Evolutionary conservation across 176 grass and related monocot species (phyloP).

Genomic region (Cenchrus purpureus): DNA sequence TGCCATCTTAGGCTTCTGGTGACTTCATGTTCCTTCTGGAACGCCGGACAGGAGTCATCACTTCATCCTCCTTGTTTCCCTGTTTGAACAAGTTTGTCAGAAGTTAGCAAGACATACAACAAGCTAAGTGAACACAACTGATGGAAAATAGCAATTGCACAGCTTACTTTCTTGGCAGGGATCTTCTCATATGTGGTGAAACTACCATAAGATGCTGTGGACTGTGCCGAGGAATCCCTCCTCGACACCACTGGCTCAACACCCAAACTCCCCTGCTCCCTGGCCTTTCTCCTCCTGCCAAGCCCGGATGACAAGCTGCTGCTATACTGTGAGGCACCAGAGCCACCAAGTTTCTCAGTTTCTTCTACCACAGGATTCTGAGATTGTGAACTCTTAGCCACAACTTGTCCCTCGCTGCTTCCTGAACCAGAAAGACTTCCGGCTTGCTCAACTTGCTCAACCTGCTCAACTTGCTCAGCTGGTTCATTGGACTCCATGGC

Average conservation of each 20-base stretch:
- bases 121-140: background rate
- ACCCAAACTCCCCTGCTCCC: constrained; percentile 37
- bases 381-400: constrained; percentile 28
- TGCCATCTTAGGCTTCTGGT: constrained; percentile 39
- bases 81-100: constrained; percentile 23
- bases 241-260: constrained; percentile 39
- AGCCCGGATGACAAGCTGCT: constrained; percentile 57
- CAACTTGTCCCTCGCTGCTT: constrained; percentile 64
- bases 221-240: constrained; percentile 59
- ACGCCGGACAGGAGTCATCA: constrained; percentile 76
- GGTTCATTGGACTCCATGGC: background rate
- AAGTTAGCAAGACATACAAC: background rate
- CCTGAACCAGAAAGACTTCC: constrained; percentile 48
- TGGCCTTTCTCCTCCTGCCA: constrained; percentile 36
- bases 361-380: constrained; percentile 42
- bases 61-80: constrained; percentile 73
- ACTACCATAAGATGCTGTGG: constrained; percentile 79
- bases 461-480: constrained; percentile 25
- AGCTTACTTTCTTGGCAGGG: constrained; percentile 73
- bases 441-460: background rate
- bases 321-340: constrained; percentile 63
- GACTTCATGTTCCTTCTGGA: constrained; percentile 69
- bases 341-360: constrained; percentile 40
- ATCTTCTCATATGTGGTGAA: constrained; percentile 82
- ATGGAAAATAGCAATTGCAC: background rate